Evolutionary conservation across 2,329 filamentous ascomycete species (phyloP).

Genomic region (Claviceps purpurea): DNA sequence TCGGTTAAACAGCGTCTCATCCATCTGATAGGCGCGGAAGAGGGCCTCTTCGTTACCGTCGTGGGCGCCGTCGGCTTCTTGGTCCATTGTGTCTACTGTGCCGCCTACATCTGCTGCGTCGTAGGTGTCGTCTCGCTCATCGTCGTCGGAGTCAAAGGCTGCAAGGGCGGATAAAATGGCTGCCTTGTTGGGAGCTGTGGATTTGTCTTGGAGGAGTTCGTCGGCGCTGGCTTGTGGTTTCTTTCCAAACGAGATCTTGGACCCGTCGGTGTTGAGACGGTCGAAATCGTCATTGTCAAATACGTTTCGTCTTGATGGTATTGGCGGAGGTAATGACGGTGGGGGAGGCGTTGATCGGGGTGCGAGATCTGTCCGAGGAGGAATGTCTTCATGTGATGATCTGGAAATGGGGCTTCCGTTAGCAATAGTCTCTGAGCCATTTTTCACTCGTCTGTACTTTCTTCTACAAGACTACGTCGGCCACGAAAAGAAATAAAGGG

Average conservation of each 20-base stretch:
- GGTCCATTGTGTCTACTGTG: constrained; percentile 59
- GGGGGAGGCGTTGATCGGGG: constrained; percentile 43
- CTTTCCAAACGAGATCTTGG: constrained; percentile 69
- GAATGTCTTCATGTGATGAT: constrained; percentile 13
- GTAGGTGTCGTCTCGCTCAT: constrained; percentile 95
- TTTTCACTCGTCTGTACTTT: background rate
- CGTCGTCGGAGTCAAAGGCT: constrained; percentile 83
- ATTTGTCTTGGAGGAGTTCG: constrained; percentile 52
- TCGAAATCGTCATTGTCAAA: constrained; percentile 76
- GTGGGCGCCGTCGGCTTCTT: constrained; percentile 32
- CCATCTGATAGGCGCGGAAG: constrained; percentile 56
- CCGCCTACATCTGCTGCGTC: constrained; percentile 86
- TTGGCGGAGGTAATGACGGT: constrained; percentile 22
- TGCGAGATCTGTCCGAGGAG: constrained; percentile 28
- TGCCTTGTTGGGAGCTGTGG: constrained; percentile 59
- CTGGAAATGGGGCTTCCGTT: constrained; percentile 11
- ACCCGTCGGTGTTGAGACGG: constrained; percentile 49
- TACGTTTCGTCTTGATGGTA: constrained; percentile 53
- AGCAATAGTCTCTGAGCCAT: constrained; percentile 4
- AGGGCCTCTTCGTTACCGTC: constrained; percentile 56
- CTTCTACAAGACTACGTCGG: background rate
- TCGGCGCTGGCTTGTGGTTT: constrained; percentile 53
- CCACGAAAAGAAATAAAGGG: background rate
- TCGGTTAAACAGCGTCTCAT: constrained; percentile 54
- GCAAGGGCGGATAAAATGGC: constrained; percentile 80